Evolutionary conservation across 2,329 filamentous ascomycete genomes (phyloP).

Genomic region (Talaromyces albobiverticillius): DNA sequence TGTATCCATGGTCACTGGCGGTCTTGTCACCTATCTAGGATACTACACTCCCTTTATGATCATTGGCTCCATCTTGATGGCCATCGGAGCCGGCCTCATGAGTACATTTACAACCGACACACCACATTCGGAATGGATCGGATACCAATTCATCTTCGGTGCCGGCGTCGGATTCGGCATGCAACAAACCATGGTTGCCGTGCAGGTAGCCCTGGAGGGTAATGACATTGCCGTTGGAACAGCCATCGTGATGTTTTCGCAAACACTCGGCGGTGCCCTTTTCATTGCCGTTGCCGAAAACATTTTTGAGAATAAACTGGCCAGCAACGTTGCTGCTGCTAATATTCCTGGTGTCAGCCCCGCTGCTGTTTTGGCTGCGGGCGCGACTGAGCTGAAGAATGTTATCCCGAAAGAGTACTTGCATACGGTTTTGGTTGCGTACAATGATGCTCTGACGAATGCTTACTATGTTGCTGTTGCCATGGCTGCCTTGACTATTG

Average conservation of each 20-base stretch:
- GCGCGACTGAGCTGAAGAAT: constrained; percentile 30
- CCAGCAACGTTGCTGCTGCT: constrained; percentile 21
- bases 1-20: constrained; percentile 27
- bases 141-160: constrained; percentile 24
- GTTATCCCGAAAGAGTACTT: constrained; percentile 6
- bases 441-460: constrained; percentile 11
- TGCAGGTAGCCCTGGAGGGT: constrained; percentile 30
- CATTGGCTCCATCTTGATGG: constrained; percentile 23
- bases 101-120: constrained; percentile 30
- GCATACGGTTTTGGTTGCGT: constrained; percentile 8
- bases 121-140: constrained; percentile 22
- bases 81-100: constrained; percentile 29
- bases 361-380: constrained; percentile 17
- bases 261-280: constrained; percentile 36
- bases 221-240: constrained; percentile 34
- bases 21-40: constrained; percentile 24
- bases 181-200: constrained; percentile 34
- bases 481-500: constrained; percentile 32
- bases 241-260: constrained; percentile 34
- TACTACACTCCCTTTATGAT: constrained; percentile 27
- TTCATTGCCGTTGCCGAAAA: constrained; percentile 38
- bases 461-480: constrained; percentile 6
- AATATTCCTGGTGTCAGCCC: constrained; percentile 23
- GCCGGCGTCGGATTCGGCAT: constrained; percentile 27
- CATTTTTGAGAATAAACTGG: constrained; percentile 35